phyloP scores from a whole-genome alignment of 2,329 filamentous ascomycete genomes.

The Alternaria postmessia region DNA sequence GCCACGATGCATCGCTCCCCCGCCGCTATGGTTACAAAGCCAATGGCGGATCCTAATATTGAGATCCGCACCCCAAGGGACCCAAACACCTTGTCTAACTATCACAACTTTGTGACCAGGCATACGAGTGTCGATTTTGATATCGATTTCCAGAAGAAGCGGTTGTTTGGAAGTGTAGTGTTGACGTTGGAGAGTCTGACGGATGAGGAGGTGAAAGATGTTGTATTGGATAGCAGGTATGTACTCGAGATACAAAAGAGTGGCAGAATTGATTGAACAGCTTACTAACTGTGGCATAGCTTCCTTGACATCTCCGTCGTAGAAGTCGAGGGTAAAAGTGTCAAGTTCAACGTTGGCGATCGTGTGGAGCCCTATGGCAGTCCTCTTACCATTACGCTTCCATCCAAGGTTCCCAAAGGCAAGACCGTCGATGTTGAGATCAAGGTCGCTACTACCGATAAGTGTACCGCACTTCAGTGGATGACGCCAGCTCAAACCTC shows the following conservation, averaged over 20 bases:
- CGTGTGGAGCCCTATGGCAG: conserved; percentile 77
- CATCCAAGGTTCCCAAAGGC: conserved; percentile 56
- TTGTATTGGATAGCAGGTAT: conserved; percentile 83
- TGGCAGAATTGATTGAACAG: not conserved
- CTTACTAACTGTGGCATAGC: conserved; percentile 48
- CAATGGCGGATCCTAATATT: conserved; percentile 47
- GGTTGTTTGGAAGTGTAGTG: conserved; percentile 77
- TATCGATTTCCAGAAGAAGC: conserved; percentile 83
- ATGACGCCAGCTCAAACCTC: conserved; percentile 91
- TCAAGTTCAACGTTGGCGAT: conserved; percentile 74
- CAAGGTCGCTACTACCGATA: conserved; percentile 77
- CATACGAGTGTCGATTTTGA: conserved; percentile 84
- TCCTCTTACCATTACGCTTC: conserved; percentile 69
- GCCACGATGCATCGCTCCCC: conserved; percentile 34
- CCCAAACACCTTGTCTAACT: conserved; percentile 91
- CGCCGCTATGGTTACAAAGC: conserved; percentile 47
- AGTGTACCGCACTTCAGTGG: conserved; percentile 95
- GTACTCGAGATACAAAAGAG: not conserved
- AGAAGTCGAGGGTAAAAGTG: conserved; percentile 70
- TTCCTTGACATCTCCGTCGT: conserved; percentile 77
- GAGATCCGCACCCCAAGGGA: conserved; percentile 67
- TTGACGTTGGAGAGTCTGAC: conserved; percentile 81
- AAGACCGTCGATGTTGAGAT: conserved; percentile 58
- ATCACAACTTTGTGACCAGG: conserved; percentile 83
- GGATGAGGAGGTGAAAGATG: conserved; percentile 74